Percentiles rank a stretch among this genome's conserved stretches.
phyloP scores from a whole-genome alignment of 257 asterid species.

The Eucommia ulmoides region DNA sequence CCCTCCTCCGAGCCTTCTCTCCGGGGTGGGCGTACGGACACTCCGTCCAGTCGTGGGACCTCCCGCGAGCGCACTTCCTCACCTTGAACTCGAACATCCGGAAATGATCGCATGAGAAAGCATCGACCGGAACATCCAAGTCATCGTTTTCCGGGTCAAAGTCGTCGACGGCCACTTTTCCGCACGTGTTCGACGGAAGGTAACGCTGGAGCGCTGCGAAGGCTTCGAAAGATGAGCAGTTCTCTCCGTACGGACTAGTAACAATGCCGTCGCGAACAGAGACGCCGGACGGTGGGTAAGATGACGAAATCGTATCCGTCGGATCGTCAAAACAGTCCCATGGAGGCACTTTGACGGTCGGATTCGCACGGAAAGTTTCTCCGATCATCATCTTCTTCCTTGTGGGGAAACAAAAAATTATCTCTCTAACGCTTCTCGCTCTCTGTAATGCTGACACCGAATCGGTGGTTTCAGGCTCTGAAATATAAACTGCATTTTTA shows the following conservation, averaged over 20 bases:
- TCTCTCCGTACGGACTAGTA: conserved; percentile 9
- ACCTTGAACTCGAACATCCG: conserved; percentile 86
- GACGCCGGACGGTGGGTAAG: conserved; percentile 25
- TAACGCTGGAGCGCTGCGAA: conserved; percentile 53
- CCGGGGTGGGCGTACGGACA: conserved; percentile 92
- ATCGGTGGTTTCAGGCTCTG: no score
- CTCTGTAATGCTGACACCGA: no score
- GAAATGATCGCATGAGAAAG: conserved; percentile 72
- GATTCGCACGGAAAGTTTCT: conserved; percentile 35
- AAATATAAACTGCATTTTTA: no score
- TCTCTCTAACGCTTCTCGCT: no score
- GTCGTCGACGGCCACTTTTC: conserved; percentile 17
- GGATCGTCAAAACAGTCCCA: conserved; percentile 29
- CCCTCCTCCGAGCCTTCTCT: conserved; percentile 87
- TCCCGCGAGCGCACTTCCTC: conserved; percentile 47
- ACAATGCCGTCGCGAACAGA: conserved; percentile 8
- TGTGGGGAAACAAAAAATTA: no score
- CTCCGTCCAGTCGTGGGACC: conserved; percentile 93
- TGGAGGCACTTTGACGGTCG: conserved; percentile 59
- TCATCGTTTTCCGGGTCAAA: conserved; percentile 25
- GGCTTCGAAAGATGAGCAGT: conserved; percentile 12
- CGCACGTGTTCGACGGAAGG: conserved; percentile 41
- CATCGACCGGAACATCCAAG: conserved; percentile 54
- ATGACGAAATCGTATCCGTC: conserved; percentile 31
- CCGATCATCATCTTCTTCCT: conserved; percentile 32